Evolutionary conservation across 2,329 filamentous ascomycete species (phyloP).

Genomic region (Alternaria gaisen): DNA sequence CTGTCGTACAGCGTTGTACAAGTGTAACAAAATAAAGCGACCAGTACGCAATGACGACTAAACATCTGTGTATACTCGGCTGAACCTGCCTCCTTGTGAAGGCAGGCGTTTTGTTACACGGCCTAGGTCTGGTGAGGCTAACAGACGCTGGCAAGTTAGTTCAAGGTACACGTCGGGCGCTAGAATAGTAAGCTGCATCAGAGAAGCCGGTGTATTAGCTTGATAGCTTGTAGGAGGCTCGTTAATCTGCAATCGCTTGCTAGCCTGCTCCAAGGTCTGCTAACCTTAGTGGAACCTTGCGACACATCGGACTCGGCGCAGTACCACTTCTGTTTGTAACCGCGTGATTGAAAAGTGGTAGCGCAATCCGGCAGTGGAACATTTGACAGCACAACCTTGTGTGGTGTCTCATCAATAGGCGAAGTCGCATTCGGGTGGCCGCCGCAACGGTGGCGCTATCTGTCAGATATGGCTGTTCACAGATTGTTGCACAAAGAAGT

Average conservation of each 20-base stretch:
- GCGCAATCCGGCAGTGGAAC: slow-evolving; percentile 30
- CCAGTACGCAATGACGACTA: slow-evolving; percentile 28
- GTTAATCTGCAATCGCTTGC: slow-evolving; percentile 1
- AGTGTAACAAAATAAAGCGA: slow-evolving; percentile 7
- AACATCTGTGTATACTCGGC: slow-evolving; percentile 21
- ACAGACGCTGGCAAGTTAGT: slow-evolving; percentile 1
- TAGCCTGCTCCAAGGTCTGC: background rate
- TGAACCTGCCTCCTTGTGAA: slow-evolving; percentile 13
- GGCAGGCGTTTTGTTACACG: slow-evolving; percentile 18
- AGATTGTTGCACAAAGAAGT: slow-evolving; percentile 9
- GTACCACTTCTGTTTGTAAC: slow-evolving; percentile 31
- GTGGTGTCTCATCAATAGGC: slow-evolving; percentile 7
- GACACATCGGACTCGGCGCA: slow-evolving; percentile 20
- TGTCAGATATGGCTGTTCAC: slow-evolving; percentile 15
- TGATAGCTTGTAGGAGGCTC: slow-evolving; percentile 7
- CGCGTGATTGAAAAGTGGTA: slow-evolving; percentile 25
- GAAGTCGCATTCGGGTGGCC: slow-evolving; percentile 3
- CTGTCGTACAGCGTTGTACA: slow-evolving; percentile 33
- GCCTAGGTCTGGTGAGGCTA: background rate
- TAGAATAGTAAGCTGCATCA: slow-evolving; percentile 1
- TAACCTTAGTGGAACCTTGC: slow-evolving; percentile 24
- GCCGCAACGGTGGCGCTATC: slow-evolving; percentile 12
- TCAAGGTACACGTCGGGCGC: background rate
- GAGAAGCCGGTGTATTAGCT: slow-evolving; percentile 6
- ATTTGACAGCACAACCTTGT: slow-evolving; percentile 33